Evolutionary conservation across 805 yeast species (phyloP), one percentile per base, ranked within the genome.

Genomic region (Tetrapisispora namnaoensis): DNA sequence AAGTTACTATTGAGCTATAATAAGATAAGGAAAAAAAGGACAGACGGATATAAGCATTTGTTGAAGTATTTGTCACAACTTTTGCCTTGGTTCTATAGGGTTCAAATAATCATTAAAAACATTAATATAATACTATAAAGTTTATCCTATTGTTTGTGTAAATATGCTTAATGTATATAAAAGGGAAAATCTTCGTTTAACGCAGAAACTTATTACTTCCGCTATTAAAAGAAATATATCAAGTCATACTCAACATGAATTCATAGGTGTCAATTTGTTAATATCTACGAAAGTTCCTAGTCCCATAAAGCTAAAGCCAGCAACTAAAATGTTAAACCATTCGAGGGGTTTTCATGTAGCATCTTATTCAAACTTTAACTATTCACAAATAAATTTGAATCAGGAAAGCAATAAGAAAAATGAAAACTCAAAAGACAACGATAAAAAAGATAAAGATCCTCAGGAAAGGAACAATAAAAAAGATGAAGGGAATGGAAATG

Each of bases 401-500:
- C 6, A 42, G 6, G 37, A 42, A 6, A 30, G 30, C 4, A 10
- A 4, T 3, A 42, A 40, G 14, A 28, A 40, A 10, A 18, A 42
- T 20, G 18, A 42, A 9, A 30, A 17, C 9, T 22, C 32, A 22
- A 28, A 42, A 8, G 32, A 18, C 4, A 32, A 37, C 9, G 16
- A 36, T 41, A 16, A 45, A 28, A 35, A 38, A 18, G 20, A n/a
- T 13, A 8, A 34, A 32, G 24, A 42, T 34, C 2, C 8, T 21
- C 13, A 34, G 4, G 24, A n/a, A 8, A 35, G 46, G 14, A 44
- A 45, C 41, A 27, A 40, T 44, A 27, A 40, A 7, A 28, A 37
- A 17, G 34, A 41, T 22, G 41, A 41, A 41, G 41, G 55, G 11
- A 47, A 45, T 27, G 17, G 38, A 7, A 32, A 43, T n/a, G 43